A percentile compares a stretch with the other conserved stretches of the same genome.
Evolutionary conservation across 371 early-diverging fungal species (phyloP).

Genomic region (Syncephalis fuscata): DNA sequence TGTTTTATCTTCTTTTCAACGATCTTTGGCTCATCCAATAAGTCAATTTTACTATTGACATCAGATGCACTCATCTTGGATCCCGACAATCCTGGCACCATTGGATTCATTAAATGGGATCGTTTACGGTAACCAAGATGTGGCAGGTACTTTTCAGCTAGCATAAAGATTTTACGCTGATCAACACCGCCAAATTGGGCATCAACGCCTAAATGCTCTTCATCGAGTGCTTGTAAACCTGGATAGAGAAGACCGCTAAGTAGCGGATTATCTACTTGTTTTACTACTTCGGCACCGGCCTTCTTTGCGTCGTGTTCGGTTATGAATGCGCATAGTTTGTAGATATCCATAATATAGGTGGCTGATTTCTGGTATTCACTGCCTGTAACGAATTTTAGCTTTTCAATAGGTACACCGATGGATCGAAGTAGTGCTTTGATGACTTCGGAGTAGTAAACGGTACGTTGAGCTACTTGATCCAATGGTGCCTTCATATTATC

Average conservation of each 20-base stretch:
- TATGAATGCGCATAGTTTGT: slow-evolving; percentile 74
- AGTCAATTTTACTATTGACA: slow-evolving; percentile 95
- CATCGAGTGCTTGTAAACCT: slow-evolving; percentile 98
- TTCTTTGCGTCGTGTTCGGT: slow-evolving; percentile 96
- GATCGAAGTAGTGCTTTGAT: slow-evolving; percentile 85
- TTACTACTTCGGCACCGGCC: slow-evolving; percentile 99
- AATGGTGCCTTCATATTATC: slow-evolving; percentile 99
- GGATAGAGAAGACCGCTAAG: slow-evolving; percentile 97
- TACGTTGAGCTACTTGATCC: slow-evolving; percentile 79
- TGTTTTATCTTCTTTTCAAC: slow-evolving; percentile 90
- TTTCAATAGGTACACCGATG: slow-evolving; percentile 84
- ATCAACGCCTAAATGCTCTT: slow-evolving; percentile 96
- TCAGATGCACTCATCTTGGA: slow-evolving; percentile 98
- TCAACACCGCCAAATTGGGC: slow-evolving; percentile 99
- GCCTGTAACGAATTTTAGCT: slow-evolving; percentile 89
- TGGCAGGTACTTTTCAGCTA: slow-evolving; percentile 96
- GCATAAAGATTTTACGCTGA: slow-evolving; percentile 99
- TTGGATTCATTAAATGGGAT: slow-evolving; percentile 98
- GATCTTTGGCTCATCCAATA: slow-evolving; percentile 75
- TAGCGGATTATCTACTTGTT: slow-evolving; percentile 93
- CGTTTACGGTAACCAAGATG: slow-evolving; percentile 96
- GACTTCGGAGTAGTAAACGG: slow-evolving; percentile 87
- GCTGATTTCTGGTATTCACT: slow-evolving; percentile 74
- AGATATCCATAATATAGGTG: slow-evolving; percentile 91
- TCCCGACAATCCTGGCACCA: slow-evolving; percentile 97